Conservation (phyloP, 495 filamentous ascomycete genomes). For the Neurospora pannonica region DNA sequence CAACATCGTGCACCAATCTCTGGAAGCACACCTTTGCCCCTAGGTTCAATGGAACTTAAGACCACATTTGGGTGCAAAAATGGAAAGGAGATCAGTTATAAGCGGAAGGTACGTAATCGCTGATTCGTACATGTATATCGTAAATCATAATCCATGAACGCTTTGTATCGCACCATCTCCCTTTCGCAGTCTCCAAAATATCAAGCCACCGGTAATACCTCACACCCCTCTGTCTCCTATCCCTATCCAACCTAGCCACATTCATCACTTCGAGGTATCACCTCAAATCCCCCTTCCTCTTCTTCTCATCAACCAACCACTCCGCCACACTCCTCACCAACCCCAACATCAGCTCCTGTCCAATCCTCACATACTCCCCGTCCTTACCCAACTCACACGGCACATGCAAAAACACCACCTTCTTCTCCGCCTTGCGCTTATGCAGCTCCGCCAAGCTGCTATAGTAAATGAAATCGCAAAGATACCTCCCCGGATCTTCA, state of each 20-base stretch:
- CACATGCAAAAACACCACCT: slow-evolving; percentile 72
- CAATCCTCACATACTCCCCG: slow-evolving; percentile 46
- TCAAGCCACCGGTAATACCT: neutral
- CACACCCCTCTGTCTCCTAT: neutral
- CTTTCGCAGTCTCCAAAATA: neutral
- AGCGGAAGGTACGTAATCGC: neutral
- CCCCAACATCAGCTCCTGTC: slow-evolving; percentile 54
- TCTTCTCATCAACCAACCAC: slow-evolving; percentile 1
- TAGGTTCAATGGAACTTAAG: neutral
- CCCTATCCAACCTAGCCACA: neutral
- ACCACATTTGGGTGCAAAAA: neutral
- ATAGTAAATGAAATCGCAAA: slow-evolving; percentile 85
- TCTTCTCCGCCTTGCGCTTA: slow-evolving; percentile 39
- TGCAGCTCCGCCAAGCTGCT: slow-evolving; percentile 53
- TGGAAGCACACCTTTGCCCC: neutral
- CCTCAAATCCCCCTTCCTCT: neutral
- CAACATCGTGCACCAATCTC: neutral
- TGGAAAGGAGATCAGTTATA: neutral
- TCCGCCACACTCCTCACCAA: slow-evolving; percentile 58
- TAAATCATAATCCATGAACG: neutral
- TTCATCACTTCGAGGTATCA: neutral
- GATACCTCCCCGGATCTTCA: slow-evolving; percentile 67
- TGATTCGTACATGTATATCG: neutral
- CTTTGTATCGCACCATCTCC: neutral
- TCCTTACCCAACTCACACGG: slow-evolving; percentile 43